Percentiles rank a stretch among this genome's conserved stretches.
phyloP scores from a whole-genome alignment of 1,139 yeast genomes.

The Yamadazyma friedrichii region DNA sequence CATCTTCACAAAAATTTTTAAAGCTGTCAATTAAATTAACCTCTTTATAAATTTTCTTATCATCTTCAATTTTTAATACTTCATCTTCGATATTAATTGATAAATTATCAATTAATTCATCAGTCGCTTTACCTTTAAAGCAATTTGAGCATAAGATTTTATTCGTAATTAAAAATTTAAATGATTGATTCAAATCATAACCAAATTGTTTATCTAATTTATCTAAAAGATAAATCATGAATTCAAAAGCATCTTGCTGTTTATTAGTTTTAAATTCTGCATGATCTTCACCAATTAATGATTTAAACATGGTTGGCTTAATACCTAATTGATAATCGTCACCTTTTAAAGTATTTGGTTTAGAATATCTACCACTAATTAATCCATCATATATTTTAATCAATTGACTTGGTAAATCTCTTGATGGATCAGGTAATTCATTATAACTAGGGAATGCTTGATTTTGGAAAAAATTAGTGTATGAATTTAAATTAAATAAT shows the following conservation, averaged over 20 bases:
- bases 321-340: conserved; percentile 73
- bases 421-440: conserved; percentile 52
- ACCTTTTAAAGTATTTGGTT: conserved; percentile 43
- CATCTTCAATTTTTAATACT: conserved; percentile 37
- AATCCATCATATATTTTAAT: conserved; percentile 80
- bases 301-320: conserved; percentile 73
- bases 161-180: conserved; percentile 65
- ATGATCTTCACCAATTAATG: conserved; percentile 73
- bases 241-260: conserved; percentile 96
- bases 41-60: conserved; percentile 44
- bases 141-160: conserved; percentile 66
- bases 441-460: conserved; percentile 25
- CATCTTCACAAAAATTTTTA: conserved; percentile 44
- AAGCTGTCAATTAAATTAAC: conserved; percentile 57
- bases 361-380: conserved; percentile 68
- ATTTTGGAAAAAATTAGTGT: conserved; percentile 34
- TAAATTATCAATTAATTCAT: conserved; percentile 65
- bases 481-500: conserved; percentile 40
- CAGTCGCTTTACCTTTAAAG: conserved; percentile 54
- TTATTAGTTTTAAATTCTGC: conserved; percentile 80
- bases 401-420: conserved; percentile 68
- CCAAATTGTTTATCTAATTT: conserved; percentile 58
- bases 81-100: conserved; percentile 58
- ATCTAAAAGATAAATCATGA: conserved; percentile 65
- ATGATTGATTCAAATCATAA: conserved; percentile 41